Conservation (phyloP, 2,329 filamentous ascomycete genomes). For the Calonectria naviculata region DNA sequence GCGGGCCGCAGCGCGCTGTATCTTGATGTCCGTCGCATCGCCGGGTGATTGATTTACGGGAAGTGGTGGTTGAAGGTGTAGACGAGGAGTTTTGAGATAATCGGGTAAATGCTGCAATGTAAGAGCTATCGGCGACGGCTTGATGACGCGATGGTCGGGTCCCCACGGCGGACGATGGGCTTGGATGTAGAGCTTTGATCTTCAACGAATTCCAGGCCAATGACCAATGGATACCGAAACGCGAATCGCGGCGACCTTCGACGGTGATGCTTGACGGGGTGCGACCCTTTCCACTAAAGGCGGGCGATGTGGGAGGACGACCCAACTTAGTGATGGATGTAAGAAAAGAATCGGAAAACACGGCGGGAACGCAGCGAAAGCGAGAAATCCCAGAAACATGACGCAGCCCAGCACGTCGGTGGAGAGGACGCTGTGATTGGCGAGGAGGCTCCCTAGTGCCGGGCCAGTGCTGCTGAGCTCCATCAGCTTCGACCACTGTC, state of each 20-base stretch:
- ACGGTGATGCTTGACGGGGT: not conserved
- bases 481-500: not conserved
- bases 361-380: conserved; percentile 1
- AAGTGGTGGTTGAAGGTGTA: conserved; percentile 5
- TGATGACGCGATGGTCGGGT: not conserved
- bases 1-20: conserved; percentile 58
- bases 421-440: not conserved
- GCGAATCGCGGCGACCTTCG: not conserved
- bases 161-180: not conserved
- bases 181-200: not conserved
- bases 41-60: not conserved
- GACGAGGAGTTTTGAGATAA: conserved; percentile 2
- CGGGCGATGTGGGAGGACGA: conserved; percentile 11
- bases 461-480: not conserved
- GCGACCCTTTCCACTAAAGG: conserved; percentile 4
- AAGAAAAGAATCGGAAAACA: conserved; percentile 10
- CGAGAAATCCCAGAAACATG: conserved; percentile 5
- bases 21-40: conserved; percentile 46
- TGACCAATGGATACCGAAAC: not conserved
- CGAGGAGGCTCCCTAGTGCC: not conserved
- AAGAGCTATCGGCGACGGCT: not conserved
- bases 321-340: not conserved
- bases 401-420: conserved; percentile 8
- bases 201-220: not conserved
- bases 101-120: not conserved